These are phyloP conservation scores for Melampsora americana DNA, from an alignment of 1,284 basidiomycete genomes.

Conservation along the genomic window DNA sequence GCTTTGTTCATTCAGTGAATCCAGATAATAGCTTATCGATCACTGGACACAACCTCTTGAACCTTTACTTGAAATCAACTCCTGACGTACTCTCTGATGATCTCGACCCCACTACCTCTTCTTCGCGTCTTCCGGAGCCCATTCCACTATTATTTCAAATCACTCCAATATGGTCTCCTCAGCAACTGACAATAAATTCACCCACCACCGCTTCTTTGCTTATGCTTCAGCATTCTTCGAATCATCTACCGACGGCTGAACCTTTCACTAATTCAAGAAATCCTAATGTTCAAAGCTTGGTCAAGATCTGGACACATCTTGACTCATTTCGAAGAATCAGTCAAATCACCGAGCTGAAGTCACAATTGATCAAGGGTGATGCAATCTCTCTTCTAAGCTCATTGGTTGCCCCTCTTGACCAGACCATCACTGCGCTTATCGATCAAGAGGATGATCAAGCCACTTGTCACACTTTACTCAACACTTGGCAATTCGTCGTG, in stretches of 20 bases:
- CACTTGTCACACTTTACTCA: neutral
- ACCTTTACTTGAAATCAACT: conserved; percentile 32
- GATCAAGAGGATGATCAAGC: conserved; percentile 23
- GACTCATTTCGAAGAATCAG: conserved; percentile 29
- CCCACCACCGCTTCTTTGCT: neutral
- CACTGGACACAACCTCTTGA: conserved; percentile 20
- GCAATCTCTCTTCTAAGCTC: conserved; percentile 34
- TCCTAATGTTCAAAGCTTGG: conserved; percentile 9
- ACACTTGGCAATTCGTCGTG: conserved; percentile 20
- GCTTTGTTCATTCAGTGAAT: neutral
- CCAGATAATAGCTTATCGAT: conserved; percentile 15
- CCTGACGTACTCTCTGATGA: conserved; percentile 2
- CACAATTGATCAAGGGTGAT: conserved; percentile 30
- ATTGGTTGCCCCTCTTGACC: conserved; percentile 15
- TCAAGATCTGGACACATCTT: conserved; percentile 36
- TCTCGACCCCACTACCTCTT: neutral
- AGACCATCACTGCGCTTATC: neutral
- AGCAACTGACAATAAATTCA: neutral
- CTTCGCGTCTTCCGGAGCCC: neutral
- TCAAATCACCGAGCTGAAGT: conserved; percentile 14
- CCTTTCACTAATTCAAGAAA: neutral
- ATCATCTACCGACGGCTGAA: neutral
- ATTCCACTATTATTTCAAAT: conserved; percentile 24
- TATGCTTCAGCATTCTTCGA: neutral
- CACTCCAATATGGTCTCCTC: conserved; percentile 20